Evolutionary conservation across 2,329 filamentous ascomycete genomes (phyloP), one percentile per base, ranked within the genome.

Genomic region (Venturia carpophila): DNA sequence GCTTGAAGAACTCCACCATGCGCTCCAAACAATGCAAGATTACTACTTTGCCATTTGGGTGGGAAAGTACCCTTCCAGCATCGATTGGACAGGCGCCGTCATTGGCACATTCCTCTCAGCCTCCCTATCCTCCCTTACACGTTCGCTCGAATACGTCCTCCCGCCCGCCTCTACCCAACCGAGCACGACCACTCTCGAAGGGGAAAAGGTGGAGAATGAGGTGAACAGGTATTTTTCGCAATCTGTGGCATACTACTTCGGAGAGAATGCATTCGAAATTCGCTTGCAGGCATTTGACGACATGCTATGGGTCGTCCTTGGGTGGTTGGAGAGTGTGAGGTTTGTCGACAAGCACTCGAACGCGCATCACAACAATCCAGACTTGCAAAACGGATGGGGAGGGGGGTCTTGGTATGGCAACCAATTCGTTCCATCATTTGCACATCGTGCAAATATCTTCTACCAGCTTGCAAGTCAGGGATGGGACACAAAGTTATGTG

Each of bases 81-180:
- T 96, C 71, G 93, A 97, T 78, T 97, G 93, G 93, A 97, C 93
- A 0, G 88, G 87, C 21, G 92, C 93, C 4, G 91, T 97, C 10
- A 80, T 91, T 70, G 87, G 87, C 55, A 96, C 92, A 0, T 86
- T 93, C 65, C 77, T 96, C 43, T 88, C 90, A 0, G 89, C 87
- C 17, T 83, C 87, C 2, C 81, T 94, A 19, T 84, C 82, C 19
- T 87, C 88, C n/a, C 78, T 96, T 64, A 89, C 89, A 42, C 80
- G 78, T 63, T 85, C 84, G 13, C 76, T 87, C 34, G 73, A 77
- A 9, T 78, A 79, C 69, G 73, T 77, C 3, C 71, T 78, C 60
- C 71, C 76, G 70, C 73, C 27, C 75, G 74, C 52, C 68, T 62
- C 37, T 45, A 65, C 42, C 56, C 55, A 43, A 45, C 64, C 67